Conservation (phyloP, 192 early-diverging fungal species). For the Thamnidium elegans region DNA sequence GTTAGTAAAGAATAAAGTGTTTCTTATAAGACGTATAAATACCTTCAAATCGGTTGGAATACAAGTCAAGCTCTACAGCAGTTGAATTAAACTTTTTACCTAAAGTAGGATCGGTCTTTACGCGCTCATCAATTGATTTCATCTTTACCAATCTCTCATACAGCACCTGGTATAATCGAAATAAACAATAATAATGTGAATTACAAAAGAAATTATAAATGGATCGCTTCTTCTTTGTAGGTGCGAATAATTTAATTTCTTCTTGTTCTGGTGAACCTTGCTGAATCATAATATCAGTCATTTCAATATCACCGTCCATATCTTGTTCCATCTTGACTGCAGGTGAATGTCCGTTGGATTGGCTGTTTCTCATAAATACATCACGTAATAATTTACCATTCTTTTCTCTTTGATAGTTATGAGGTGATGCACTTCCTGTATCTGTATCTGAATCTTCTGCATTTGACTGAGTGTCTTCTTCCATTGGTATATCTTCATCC, state of each 20-base stretch:
- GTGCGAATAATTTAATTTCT: conserved; percentile 6
- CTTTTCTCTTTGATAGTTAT: background rate
- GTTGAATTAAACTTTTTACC: background rate
- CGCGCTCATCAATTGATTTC: background rate
- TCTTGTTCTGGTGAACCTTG: conserved; percentile 8
- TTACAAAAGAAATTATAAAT: conserved; percentile 81
- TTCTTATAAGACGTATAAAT: no score
- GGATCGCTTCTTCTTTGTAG: conserved; percentile 29
- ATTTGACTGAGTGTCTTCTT: conserved; percentile 9
- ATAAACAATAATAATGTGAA: conserved; percentile 79
- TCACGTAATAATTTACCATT: conserved; percentile 10
- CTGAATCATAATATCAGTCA: conserved; percentile 4
- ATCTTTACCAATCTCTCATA: background rate
- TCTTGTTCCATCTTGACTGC: conserved; percentile 2
- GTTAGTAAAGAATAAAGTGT: background rate
- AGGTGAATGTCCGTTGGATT: conserved; percentile 5
- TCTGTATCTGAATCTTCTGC: conserved; percentile 7
- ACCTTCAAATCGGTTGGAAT: conserved; percentile 7
- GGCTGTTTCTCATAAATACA: conserved; percentile 8
- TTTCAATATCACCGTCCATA: conserved; percentile 13
- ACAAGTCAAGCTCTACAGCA: conserved; percentile 6
- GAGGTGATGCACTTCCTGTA: background rate
- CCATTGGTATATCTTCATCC: conserved; percentile 16
- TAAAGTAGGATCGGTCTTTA: conserved; percentile 16
- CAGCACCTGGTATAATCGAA: conserved; percentile 80